phyloP scores from a whole-genome alignment of 139 green algal species.

The Micromonas commoda region DNA sequence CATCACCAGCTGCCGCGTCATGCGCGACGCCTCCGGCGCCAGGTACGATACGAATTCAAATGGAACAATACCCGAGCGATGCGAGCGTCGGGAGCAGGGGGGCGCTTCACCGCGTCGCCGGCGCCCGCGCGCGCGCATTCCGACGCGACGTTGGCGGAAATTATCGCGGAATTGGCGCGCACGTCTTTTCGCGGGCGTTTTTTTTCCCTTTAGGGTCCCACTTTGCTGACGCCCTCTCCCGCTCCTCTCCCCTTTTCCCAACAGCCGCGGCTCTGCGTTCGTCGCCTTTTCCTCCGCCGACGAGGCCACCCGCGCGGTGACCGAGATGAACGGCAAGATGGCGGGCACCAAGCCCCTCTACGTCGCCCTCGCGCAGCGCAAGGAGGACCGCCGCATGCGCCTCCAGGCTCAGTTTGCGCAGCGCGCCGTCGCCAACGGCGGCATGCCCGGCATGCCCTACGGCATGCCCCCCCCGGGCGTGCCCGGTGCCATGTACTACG shows the following conservation, averaged over 20 bases:
- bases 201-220: no score
- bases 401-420: slow-evolving; percentile 45
- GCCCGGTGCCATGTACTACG: slow-evolving; percentile 31
- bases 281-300: slow-evolving; percentile 48
- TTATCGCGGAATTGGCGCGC: no score
- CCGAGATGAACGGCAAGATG: slow-evolving; percentile 55
- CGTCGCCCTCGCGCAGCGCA: slow-evolving; percentile 53
- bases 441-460: background rate
- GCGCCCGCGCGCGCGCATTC: no score
- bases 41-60: no score
- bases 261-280: slow-evolving; percentile 47
- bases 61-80: no score
- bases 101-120: no score
- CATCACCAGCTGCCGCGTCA: slow-evolving; percentile 42
- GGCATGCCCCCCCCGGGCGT: slow-evolving; percentile 27
- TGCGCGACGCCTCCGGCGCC: slow-evolving; percentile 12
- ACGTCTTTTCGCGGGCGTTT: slow-evolving; percentile 9
- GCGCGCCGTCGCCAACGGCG: slow-evolving; percentile 7
- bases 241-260: no score
- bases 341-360: slow-evolving; percentile 49
- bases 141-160: no score
- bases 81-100: no score
- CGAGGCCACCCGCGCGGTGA: slow-evolving; percentile 47
- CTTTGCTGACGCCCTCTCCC: slow-evolving; percentile 36
- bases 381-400: slow-evolving; percentile 45